phyloP scores from a whole-genome alignment of 1,284 basidiomycete species.

The Serendipita sp. region DNA sequence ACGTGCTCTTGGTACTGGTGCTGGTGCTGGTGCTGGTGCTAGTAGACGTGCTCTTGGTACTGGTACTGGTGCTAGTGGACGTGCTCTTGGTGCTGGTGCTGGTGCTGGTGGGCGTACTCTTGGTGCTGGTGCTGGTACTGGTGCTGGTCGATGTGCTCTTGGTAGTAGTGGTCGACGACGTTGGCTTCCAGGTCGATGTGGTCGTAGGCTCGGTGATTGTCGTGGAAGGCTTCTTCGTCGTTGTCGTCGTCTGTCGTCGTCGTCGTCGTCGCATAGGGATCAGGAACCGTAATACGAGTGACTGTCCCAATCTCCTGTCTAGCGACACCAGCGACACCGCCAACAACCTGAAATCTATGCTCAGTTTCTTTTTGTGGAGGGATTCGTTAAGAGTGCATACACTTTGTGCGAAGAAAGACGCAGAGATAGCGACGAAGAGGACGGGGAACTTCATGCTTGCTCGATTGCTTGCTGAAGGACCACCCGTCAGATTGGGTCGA shows the following conservation, averaged over 20 bases:
- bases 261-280: neutral
- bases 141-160: neutral
- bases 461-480: too few relatives aligned
- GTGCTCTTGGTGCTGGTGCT: neutral
- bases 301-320: neutral
- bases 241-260: neutral
- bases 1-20: too few relatives aligned
- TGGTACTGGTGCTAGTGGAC: neutral
- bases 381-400: neutral
- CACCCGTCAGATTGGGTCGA: too few relatives aligned
- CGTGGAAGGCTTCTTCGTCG: neutral
- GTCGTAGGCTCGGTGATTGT: neutral
- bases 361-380: neutral
- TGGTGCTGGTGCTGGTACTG: neutral
- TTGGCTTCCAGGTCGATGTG: neutral
- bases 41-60: neutral
- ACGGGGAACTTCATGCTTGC: neutral
- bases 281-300: neutral
- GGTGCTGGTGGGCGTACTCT: neutral
- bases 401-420: neutral
- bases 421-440: neutral
- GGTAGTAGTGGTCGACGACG: neutral
- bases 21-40: too few relatives aligned
- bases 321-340: neutral
- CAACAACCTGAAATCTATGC: neutral